These are phyloP conservation scores for Leucocoprinus birnbaumii DNA, from an alignment of 768 basidiomycete species.

Conservation along the genomic window DNA sequence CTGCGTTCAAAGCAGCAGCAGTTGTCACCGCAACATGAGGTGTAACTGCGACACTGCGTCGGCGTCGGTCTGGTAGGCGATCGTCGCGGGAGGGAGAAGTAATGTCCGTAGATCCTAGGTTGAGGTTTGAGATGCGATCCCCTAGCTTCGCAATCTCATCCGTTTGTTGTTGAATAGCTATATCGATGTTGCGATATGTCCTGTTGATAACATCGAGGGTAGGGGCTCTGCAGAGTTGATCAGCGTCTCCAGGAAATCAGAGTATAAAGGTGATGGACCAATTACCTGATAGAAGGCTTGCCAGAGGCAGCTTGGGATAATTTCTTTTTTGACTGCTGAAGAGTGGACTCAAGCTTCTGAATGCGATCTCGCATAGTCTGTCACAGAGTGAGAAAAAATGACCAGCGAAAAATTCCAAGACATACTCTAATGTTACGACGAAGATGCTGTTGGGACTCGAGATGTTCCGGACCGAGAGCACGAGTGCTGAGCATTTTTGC, in stretches of 20 bases:
- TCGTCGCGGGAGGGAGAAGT: conserved; percentile 33
- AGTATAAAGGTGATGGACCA: conserved; percentile 7
- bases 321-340: conserved; percentile 68
- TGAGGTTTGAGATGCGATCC: conserved; percentile 50
- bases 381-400: neutral
- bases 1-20: conserved; percentile 79
- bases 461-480: conserved; percentile 86
- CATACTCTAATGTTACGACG: conserved; percentile 70
- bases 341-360: conserved; percentile 74
- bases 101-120: conserved; percentile 27
- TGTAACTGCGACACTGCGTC: conserved; percentile 43
- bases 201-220: conserved; percentile 83
- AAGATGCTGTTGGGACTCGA: conserved; percentile 77
- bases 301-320: conserved; percentile 60
- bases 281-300: conserved; percentile 61
- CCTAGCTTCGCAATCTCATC: conserved; percentile 50
- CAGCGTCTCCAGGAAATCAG: neutral
- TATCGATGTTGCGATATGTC: conserved; percentile 82
- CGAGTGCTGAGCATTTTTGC: conserved; percentile 69
- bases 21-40: conserved; percentile 72
- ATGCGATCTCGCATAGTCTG: conserved; percentile 72
- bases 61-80: conserved; percentile 36
- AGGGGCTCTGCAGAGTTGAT: conserved; percentile 58
- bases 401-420: conserved; percentile 8
- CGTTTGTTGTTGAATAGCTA: conserved; percentile 61